Base-by-base conservation (phyloP, 2,329 filamentous ascomycete genomes). In the Hypoxylon sp. region DNA sequence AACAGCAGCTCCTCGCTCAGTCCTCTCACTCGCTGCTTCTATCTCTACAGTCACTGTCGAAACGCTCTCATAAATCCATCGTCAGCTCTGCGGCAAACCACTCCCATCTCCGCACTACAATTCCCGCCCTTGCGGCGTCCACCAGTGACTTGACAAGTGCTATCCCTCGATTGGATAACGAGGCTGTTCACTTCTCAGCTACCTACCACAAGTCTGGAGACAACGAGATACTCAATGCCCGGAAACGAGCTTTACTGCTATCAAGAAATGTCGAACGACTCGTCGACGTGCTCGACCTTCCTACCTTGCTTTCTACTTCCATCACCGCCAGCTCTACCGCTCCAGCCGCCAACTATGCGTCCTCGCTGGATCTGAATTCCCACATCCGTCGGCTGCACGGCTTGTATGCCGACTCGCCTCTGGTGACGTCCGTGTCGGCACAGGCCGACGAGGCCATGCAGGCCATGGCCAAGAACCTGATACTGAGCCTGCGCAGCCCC, bases 401-500 rank as follows among this genome's bases (percentile, higher is more conserved):
- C 0, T 79, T 98, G 23, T 96, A 97, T 72, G 90, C 93, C 0
- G 81, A 88, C 48, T 97, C 92, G 0, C 79, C 84, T 0, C 79
- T 98, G 38, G 83, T 98, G 21, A 81, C 81, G 15, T 88, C 89
- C 20, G 88, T 98, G 17, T 82, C 87, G 8, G 72, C 77, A 2
- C 91, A 97, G 72, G 91, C 94, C 8, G 92, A 97, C 67, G 86
- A 87, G 49, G 91, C 92, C 31, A 96, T 98, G 83, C 90, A 90
- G 68, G 87, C 90, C 55, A 92, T 98, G 85, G 91, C 92, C 0
- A 86, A 88, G 7, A 92, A 95, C 67, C 84, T 99, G 3, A 88
- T 99, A 55, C 79, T 82, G 8, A 88, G 88, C 8, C 82, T 99
- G 21, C 89, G 92, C 64, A 82, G 85, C 0, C 91, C 91, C 2